Evolutionary conservation across 306 rosid species (phyloP).

Genomic region (Glycyrrhiza uralensis): DNA sequence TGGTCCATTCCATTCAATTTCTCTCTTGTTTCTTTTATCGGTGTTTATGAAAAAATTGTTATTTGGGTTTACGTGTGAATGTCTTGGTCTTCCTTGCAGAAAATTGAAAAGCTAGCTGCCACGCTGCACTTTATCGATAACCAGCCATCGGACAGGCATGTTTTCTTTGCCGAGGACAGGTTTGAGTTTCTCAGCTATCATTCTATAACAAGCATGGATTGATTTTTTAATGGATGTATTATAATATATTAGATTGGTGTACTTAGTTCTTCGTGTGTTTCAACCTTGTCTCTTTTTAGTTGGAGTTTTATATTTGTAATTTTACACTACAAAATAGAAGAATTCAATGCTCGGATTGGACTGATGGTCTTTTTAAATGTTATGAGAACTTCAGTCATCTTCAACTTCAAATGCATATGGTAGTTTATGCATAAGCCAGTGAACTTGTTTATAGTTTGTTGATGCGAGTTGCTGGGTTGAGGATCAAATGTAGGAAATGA

Average conservation of each 20-base stretch:
- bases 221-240: background rate
- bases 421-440: background rate
- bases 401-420: background rate
- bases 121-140: slow-evolving; percentile 56
- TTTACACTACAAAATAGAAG: background rate
- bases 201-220: background rate
- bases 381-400: background rate
- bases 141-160: slow-evolving; percentile 43
- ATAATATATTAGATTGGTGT: background rate
- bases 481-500: background rate
- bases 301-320: background rate
- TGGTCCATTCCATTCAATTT: background rate
- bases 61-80: background rate
- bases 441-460: background rate
- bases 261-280: background rate
- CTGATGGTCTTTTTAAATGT: background rate
- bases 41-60: background rate
- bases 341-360: background rate
- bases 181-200: slow-evolving; percentile 25
- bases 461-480: background rate
- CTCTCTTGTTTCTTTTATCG: background rate
- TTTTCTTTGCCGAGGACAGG: slow-evolving; percentile 77
- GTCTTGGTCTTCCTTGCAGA: slow-evolving; percentile 42
- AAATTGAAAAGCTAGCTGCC: slow-evolving; percentile 68
- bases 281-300: background rate